Evolutionary conservation across 2,329 filamentous ascomycete species (phyloP).

Genomic region (Phyllosticta ampelicida): DNA sequence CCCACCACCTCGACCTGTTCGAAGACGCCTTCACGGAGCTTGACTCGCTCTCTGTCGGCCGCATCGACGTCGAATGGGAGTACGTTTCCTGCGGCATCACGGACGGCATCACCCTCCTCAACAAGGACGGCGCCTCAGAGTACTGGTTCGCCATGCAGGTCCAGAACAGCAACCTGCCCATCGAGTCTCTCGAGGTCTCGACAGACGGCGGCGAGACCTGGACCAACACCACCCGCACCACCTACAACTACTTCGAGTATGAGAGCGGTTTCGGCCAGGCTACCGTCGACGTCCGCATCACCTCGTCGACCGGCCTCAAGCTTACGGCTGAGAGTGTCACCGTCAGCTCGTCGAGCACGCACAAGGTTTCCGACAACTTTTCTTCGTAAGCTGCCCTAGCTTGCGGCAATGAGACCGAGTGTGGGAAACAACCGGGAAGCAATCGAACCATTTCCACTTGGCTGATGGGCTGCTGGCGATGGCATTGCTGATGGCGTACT

Average conservation of each 20-base stretch:
- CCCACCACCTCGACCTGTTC: slow-evolving; percentile 48
- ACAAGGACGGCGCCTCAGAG: slow-evolving; percentile 41
- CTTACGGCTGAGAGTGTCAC: slow-evolving; percentile 43
- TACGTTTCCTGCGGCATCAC: slow-evolving; percentile 43
- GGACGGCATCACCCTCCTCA: slow-evolving; percentile 39
- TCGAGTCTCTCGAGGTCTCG: slow-evolving; percentile 49
- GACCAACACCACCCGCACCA: slow-evolving; percentile 43
- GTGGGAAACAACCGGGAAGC: neutral
- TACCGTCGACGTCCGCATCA: slow-evolving; percentile 46
- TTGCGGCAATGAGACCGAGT: neutral
- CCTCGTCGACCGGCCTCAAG: slow-evolving; percentile 40
- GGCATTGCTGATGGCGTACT: neutral
- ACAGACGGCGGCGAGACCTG: slow-evolving; percentile 50
- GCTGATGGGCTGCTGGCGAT: neutral
- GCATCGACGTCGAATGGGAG: slow-evolving; percentile 41
- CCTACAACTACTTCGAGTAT: slow-evolving; percentile 52
- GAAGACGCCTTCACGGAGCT: slow-evolving; percentile 40
- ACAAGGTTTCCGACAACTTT: slow-evolving; percentile 25
- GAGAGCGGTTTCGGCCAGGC: slow-evolving; percentile 44
- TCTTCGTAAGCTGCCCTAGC: slow-evolving; percentile 3
- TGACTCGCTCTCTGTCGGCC: slow-evolving; percentile 33
- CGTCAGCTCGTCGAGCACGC: slow-evolving; percentile 25
- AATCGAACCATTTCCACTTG: neutral
- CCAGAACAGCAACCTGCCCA: slow-evolving; percentile 49
- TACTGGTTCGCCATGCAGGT: slow-evolving; percentile 55